phyloP scores from a whole-genome alignment of 2,329 filamentous ascomycete species.

The Cryphonectria japonica region DNA sequence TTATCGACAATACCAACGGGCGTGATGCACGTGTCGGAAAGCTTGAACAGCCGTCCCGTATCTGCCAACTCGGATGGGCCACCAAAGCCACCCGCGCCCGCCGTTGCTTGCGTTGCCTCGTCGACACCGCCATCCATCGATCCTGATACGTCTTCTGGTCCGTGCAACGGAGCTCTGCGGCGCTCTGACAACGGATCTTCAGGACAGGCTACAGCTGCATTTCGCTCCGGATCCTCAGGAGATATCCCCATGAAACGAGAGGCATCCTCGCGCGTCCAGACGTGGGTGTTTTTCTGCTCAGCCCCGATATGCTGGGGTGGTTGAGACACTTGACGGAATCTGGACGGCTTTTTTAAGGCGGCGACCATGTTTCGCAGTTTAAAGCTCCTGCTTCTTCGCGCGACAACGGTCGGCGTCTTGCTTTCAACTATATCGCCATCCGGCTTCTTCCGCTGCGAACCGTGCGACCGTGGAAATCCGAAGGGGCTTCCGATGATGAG shows the following conservation, averaged over 20 bases:
- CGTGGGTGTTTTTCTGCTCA: not conserved
- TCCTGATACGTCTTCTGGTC: not conserved
- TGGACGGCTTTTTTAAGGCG: not conserved
- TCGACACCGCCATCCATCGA: not conserved
- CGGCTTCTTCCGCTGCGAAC: not conserved
- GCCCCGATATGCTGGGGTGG: not conserved
- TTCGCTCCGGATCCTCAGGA: not conserved
- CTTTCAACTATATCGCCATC: not conserved
- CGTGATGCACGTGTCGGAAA: constrained; percentile 8
- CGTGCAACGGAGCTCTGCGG: not conserved
- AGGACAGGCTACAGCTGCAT: not conserved
- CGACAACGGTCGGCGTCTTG: not conserved
- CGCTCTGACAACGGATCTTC: not conserved
- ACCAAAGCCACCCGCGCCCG: not conserved
- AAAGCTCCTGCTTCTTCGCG: not conserved
- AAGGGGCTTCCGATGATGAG: not conserved
- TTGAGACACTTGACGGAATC: not conserved
- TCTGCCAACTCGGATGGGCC: constrained; percentile 5
- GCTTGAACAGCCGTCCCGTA: not conserved
- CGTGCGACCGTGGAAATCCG: not conserved
- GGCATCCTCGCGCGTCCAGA: constrained; percentile 3
- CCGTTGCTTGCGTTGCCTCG: not conserved
- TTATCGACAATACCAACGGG: constrained; percentile 12
- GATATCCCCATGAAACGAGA: constrained; percentile 1
- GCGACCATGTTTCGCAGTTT: constrained; percentile 2